Percentiles rank a stretch among this genome's conserved stretches.
Conservation (phyloP, 2,329 filamentous ascomycete species). For the Aspergillus jensenii region DNA sequence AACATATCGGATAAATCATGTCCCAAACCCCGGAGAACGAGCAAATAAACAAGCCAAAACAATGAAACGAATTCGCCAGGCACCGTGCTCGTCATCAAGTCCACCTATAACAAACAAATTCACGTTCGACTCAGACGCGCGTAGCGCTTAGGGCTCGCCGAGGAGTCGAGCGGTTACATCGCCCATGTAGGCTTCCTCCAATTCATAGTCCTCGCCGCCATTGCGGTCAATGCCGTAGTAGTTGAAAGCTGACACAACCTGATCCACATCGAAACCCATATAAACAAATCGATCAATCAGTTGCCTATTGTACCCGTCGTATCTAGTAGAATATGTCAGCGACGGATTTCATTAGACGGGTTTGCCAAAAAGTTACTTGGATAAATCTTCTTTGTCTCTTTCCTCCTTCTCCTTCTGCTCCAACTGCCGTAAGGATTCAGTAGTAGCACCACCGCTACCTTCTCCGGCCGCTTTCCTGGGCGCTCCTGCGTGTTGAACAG, state of each 20-base stretch:
- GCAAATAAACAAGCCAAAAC: conserved; percentile 8
- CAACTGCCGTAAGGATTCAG: conserved; percentile 55
- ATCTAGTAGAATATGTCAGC: conserved; percentile 54
- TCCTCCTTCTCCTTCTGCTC: conserved; percentile 54
- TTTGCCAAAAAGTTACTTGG: conserved; percentile 43
- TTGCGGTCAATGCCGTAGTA: conserved; percentile 78
- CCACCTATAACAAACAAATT: conserved; percentile 13
- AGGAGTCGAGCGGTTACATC: conserved; percentile 84
- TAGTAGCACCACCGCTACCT: conserved; percentile 53
- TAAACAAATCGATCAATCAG: conserved; percentile 79
- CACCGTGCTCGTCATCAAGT: conserved; percentile 28
- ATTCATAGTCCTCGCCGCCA: conserved; percentile 74
- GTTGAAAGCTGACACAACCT: conserved; percentile 81
- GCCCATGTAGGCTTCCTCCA: conserved; percentile 88
- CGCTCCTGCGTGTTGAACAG: conserved; percentile 77
- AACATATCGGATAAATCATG: conserved; percentile 2
- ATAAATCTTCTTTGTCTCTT: conserved; percentile 57
- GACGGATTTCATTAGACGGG: neutral
- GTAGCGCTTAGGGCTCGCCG: conserved; percentile 58
- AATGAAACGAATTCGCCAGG: conserved; percentile 26
- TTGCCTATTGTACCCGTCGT: conserved; percentile 81
- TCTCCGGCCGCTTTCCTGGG: conserved; percentile 58
- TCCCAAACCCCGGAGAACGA: neutral
- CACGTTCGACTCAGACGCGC: conserved; percentile 3
- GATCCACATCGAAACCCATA: conserved; percentile 89